Base-by-base conservation (phyloP, 164 flowering plant genomes). In the Echeveria elegans region DNA sequence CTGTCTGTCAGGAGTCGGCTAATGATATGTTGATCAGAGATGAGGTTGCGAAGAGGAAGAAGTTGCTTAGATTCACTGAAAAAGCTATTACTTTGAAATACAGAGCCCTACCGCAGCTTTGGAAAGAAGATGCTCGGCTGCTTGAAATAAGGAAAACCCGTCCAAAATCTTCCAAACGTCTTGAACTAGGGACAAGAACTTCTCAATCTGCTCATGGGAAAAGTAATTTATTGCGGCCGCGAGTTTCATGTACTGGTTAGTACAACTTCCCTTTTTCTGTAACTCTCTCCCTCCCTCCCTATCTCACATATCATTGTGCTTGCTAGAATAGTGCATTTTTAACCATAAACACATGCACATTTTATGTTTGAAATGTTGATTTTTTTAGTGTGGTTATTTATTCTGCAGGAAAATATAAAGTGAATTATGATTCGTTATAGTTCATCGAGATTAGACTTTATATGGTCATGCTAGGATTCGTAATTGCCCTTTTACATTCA, bases 91-190 rank as follows among this genome's bases (percentile, higher is more conserved):
- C 85, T 31, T 79, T 95, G 16, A 92, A 92, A 72, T 92, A 75
- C 76, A 82, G 83, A 77, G 82, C 84, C 7, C 77, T 84, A 69
- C 90, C 76, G 63, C 85, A 87, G 66, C 64, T 85, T 36, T 95
- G 98, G 97, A 88, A 82, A 74, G 94, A 90, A 68, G 95, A 90
- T 70, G 19, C 82, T 82, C 86, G 82, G 0, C 60, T 83, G 70
- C 88, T 84, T 71, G 85, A 92, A 52, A 18, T 83, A 5, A 76
- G 81, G 78, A 95, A 83, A 71, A 69, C 70, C 52, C 82, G 88
- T n/a, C 68, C 82, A 29, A 95, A 83, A 74, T 79, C 91, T 68
- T 90, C 81, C 32, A 92, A 84, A 68, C 87, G 86, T 70, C 72
- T 73, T 64, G 97, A 92, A 18, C 63, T 71, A 29, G 76, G 81